Base-by-base conservation (phyloP, 2,329 filamentous ascomycete species). In the Aspergillus sclerotialis region DNA sequence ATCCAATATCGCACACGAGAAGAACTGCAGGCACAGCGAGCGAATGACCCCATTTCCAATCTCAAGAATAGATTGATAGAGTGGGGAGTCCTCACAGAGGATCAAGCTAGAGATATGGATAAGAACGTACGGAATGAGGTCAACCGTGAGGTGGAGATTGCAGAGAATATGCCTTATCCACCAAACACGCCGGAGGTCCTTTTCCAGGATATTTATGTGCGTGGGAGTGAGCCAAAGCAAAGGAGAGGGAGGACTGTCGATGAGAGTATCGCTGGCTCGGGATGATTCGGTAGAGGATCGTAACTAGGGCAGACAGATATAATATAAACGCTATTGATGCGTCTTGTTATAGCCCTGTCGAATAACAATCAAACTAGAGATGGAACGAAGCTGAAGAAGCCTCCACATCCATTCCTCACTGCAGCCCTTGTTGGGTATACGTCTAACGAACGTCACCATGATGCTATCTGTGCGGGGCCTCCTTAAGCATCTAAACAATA, bases 1-100 rank as follows among this genome's bases (percentile, higher is more conserved):
- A 95, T 90, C 63, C 94, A 90, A 50, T 96, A 96, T 80, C 82
- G 88, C 65, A 94, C 88, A 48, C 86, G 90, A 67, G 90, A 96
- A 72, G 90, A 96, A 70, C 92, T 96, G 85, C 65, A 96, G 94
- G 86, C 83, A 86, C 56, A 92, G 82, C 53, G 48, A 8, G 94
- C 88, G 66, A 88, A 95, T 68, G 90, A 96, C 69, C 87, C 90
- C 46, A 95, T 96, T 60, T 85, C 87, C 53, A 90, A 88, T 40
- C 77, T 96, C 50, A 94, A 94, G 79, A 83, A 88, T 71, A 93
- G 92, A 73, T 79, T 96, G 46, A 71, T 95, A 35, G 88, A 95
- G 65, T 96, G 90, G 90, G 77, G 77, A 39, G 80, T 96, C 44
- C 78, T 81, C 45, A 79, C 75, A 33, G 90, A 96, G 72, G 88